Evolutionary conservation across 768 basidiomycete species (phyloP).

Genomic region (Hysterangium stoloniferum): DNA sequence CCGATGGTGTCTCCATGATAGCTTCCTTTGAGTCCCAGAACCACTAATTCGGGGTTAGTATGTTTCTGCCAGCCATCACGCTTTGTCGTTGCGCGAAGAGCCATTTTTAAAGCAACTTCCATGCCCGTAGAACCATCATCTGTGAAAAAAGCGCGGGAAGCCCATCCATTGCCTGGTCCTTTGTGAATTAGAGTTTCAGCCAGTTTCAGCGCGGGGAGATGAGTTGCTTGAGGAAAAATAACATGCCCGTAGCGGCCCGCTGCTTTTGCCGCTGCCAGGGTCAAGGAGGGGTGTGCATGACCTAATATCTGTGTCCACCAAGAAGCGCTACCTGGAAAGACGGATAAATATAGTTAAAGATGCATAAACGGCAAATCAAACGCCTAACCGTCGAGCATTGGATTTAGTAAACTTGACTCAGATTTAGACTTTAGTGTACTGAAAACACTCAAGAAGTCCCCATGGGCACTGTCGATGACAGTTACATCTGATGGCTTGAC

Average conservation of each 20-base stretch:
- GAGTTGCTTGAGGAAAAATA: slow-evolving; percentile 86
- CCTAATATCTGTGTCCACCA: slow-evolving; percentile 98
- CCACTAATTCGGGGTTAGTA: slow-evolving; percentile 45
- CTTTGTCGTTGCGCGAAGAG: slow-evolving; percentile 57
- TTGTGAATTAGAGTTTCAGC: slow-evolving; percentile 67
- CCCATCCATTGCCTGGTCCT: slow-evolving; percentile 89
- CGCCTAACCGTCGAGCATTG: slow-evolving; percentile 7
- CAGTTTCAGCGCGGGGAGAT: slow-evolving; percentile 77
- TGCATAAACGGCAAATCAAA: no score
- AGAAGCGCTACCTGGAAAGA: slow-evolving; percentile 71
- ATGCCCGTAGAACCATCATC: slow-evolving; percentile 95
- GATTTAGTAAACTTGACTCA: slow-evolving; percentile 6
- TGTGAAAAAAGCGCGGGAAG: slow-evolving; percentile 82
- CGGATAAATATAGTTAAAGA: neutral
- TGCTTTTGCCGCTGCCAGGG: slow-evolving; percentile 81
- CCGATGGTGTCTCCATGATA: slow-evolving; percentile 99
- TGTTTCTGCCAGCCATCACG: slow-evolving; percentile 25
- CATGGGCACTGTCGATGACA: slow-evolving; percentile 84
- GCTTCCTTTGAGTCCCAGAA: slow-evolving; percentile 83
- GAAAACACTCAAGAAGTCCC: slow-evolving; percentile 79
- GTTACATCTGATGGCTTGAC: slow-evolving; percentile 70
- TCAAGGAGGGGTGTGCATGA: slow-evolving; percentile 67
- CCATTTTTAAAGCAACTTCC: slow-evolving; percentile 99
- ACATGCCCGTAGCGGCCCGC: slow-evolving; percentile 96
- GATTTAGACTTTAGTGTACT: slow-evolving; percentile 22